phyloP scores from a whole-genome alignment of 768 basidiomycete genomes.

The Gymnopilus dilepis region DNA sequence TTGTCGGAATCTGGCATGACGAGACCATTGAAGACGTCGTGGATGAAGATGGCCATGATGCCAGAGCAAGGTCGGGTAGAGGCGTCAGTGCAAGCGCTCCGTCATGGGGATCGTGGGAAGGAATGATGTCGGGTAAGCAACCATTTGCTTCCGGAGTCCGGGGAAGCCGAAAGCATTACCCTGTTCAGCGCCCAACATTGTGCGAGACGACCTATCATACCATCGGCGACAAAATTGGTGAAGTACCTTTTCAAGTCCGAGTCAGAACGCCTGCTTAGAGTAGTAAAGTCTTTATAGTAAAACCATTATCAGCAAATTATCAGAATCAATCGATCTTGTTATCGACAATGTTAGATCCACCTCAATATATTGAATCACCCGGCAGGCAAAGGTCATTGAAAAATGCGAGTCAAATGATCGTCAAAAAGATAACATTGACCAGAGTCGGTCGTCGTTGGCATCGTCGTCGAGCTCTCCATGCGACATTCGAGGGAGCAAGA shows the following conservation, averaged over 20 bases:
- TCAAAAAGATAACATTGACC: neutral
- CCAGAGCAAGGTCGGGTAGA: neutral
- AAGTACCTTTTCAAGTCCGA: too few species aligned
- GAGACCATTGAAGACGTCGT: neutral
- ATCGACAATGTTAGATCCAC: too few species aligned
- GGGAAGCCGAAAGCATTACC: neutral
- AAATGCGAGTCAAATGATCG: neutral
- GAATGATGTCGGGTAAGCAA: neutral
- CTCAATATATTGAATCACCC: neutral
- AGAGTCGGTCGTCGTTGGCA: neutral
- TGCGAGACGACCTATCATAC: too few species aligned
- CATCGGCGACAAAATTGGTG: too few species aligned
- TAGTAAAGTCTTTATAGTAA: too few species aligned
- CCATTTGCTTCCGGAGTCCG: neutral
- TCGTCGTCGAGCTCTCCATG: neutral
- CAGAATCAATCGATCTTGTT: neutral
- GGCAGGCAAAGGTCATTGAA: neutral
- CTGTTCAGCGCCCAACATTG: too few species aligned
- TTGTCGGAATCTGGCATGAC: neutral
- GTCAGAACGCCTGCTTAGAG: too few species aligned
- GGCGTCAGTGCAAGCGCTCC: neutral
- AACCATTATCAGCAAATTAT: too few species aligned
- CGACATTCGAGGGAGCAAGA: neutral
- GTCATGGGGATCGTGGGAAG: constrained; percentile 13
- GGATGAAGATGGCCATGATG: constrained; percentile 1